These are phyloP conservation scores for Ophiostoma ips DNA, from an alignment of 2,329 filamentous ascomycete genomes.

Conservation along the genomic window DNA sequence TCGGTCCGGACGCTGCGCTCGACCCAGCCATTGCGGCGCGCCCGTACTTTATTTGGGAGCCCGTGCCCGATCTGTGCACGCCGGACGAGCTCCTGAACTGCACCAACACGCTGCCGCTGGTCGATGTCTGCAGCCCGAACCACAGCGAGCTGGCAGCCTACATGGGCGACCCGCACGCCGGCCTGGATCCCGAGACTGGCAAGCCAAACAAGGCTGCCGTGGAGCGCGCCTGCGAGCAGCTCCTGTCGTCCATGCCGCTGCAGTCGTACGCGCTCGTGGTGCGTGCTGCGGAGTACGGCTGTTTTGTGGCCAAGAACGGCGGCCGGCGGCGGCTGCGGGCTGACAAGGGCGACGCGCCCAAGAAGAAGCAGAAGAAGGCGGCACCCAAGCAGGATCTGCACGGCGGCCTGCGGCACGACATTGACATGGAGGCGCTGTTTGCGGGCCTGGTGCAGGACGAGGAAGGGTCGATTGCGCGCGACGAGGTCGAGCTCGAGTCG, in stretches of 20 bases:
- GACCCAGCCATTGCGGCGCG: conserved; percentile 18
- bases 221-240: conserved; percentile 47
- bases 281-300: conserved; percentile 58
- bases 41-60: conserved; percentile 86
- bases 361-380: conserved; percentile 9
- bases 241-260: conserved; percentile 49
- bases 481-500: conserved; percentile 48
- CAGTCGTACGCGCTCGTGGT: conserved; percentile 54
- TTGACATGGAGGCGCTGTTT: conserved; percentile 49
- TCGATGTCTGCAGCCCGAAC: conserved; percentile 64
- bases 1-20: conserved; percentile 10
- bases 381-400: conserved; percentile 30
- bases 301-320: conserved; percentile 47
- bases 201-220: conserved; percentile 37
- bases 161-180: conserved; percentile 50
- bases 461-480: conserved; percentile 37
- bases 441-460: conserved; percentile 41
- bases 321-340: conserved; percentile 27
- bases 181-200: conserved; percentile 39
- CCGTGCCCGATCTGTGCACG: conserved; percentile 76
- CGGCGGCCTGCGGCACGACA: conserved; percentile 43
- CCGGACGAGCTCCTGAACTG: conserved; percentile 52
- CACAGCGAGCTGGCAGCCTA: conserved; percentile 78
- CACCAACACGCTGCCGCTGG: conserved; percentile 46
- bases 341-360: conserved; percentile 13